Evolutionary conservation across 2,329 filamentous ascomycete species (phyloP).

Genomic region (Curvularia hawaiiensis): DNA sequence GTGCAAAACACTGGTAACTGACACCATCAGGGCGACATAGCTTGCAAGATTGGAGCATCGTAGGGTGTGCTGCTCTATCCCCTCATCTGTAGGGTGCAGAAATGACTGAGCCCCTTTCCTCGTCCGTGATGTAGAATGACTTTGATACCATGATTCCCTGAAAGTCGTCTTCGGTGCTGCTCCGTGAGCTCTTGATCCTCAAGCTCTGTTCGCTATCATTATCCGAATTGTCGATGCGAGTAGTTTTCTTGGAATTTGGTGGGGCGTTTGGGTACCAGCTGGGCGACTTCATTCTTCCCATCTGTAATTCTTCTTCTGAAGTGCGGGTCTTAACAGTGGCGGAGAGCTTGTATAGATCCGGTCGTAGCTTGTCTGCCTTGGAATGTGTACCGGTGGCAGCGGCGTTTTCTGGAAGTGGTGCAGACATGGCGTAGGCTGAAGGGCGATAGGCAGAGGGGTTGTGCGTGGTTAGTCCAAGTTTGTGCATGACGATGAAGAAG

Average conservation of each 20-base stretch:
- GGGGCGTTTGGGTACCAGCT: conserved; percentile 21
- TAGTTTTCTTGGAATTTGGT: conserved; percentile 19
- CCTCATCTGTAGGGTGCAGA: conserved; percentile 12
- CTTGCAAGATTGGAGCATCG: background rate
- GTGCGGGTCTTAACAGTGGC: conserved; percentile 22
- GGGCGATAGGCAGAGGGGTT: conserved; percentile 25
- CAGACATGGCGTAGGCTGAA: conserved; percentile 29
- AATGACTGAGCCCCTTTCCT: conserved; percentile 23
- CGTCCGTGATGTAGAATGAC: conserved; percentile 39
- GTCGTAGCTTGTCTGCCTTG: conserved; percentile 23
- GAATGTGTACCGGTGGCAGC: conserved; percentile 13
- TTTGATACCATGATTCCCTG: conserved; percentile 39
- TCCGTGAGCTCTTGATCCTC: conserved; percentile 23
- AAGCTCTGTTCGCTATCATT: conserved; percentile 35
- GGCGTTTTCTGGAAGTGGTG: conserved; percentile 18
- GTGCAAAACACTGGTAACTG: background rate
- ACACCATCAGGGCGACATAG: background rate
- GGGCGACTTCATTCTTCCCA: conserved; percentile 14
- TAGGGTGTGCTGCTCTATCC: background rate
- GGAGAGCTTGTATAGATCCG: conserved; percentile 31
- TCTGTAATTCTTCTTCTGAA: conserved; percentile 17
- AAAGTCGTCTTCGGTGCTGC: conserved; percentile 31
- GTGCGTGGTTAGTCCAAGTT: conserved; percentile 33
- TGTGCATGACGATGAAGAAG: conserved; percentile 32
- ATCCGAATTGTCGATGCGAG: conserved; percentile 17